Percentiles rank a stretch among this genome's conserved stretches.
Conservation (phyloP, 1,284 basidiomycete species). For the Inonotus obliquus region DNA sequence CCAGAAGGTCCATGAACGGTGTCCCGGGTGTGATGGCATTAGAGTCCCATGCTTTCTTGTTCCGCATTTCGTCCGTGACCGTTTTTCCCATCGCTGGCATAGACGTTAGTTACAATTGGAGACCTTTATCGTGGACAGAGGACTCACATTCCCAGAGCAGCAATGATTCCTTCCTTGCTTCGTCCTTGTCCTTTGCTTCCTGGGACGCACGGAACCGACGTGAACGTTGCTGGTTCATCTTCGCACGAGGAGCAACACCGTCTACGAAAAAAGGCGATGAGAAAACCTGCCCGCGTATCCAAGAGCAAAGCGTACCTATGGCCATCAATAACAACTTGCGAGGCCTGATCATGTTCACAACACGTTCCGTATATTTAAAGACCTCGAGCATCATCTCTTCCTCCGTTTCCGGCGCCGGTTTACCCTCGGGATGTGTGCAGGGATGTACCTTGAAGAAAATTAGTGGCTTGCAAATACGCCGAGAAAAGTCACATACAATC, state of each 20-base stretch:
- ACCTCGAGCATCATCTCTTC: conserved; percentile 99
- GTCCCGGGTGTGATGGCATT: conserved; percentile 99
- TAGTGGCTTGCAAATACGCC: conserved; percentile 10
- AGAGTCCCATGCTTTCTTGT: conserved; percentile 91
- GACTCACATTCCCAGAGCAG: conserved; percentile 77
- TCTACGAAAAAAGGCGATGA: conserved; percentile 46
- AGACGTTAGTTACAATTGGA: background rate
- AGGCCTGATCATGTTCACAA: conserved; percentile 96
- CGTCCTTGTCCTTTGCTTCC: conserved; percentile 92
- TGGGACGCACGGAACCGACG: conserved; percentile 93
- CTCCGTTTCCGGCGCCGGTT: conserved; percentile 95
- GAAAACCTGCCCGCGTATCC: conserved; percentile 10
- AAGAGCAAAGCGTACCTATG: conserved; percentile 59
- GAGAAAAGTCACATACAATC: conserved; percentile 49
- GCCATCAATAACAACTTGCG: conserved; percentile 97
- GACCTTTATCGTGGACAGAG: background rate
- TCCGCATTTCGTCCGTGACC: conserved; percentile 80
- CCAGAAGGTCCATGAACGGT: conserved; percentile 96
- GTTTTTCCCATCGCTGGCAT: conserved; percentile 82
- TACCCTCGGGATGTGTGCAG: conserved; percentile 97
- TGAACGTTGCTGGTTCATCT: conserved; percentile 99
- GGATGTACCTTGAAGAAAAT: conserved; percentile 77
- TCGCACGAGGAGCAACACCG: conserved; percentile 96
- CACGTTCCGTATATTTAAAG: conserved; percentile 94
- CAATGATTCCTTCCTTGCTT: conserved; percentile 77